Percentiles rank a stretch among this genome's conserved stretches.
Evolutionary conservation across 1,284 basidiomycete genomes (phyloP).

Genomic region (Ganoderma sp.): DNA sequence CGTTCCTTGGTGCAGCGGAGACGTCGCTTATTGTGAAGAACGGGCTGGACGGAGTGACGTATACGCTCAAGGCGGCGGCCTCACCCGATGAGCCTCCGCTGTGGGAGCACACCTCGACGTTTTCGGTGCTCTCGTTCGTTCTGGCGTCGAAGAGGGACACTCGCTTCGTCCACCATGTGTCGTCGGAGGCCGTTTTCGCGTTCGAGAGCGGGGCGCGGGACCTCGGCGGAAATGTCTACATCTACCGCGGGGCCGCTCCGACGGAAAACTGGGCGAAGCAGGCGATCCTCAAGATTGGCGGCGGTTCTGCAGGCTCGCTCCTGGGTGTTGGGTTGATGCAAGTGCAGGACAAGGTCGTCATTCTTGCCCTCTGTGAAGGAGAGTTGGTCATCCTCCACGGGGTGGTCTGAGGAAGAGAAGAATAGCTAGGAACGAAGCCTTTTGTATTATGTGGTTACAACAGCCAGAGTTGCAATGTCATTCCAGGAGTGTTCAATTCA

Average conservation of each 20-base stretch:
- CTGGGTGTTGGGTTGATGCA: constrained; percentile 74
- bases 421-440: not conserved
- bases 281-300: constrained; percentile 75
- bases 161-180: constrained; percentile 79
- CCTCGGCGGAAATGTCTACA: constrained; percentile 81
- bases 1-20: constrained; percentile 51
- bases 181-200: constrained; percentile 64
- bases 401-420: constrained; percentile 42
- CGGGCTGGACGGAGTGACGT: constrained; percentile 84
- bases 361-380: constrained; percentile 81
- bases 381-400: constrained; percentile 70
- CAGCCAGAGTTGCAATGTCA: no score
- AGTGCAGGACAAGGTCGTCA: constrained; percentile 43
- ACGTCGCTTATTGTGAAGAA: constrained; percentile 74
- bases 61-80: constrained; percentile 49
- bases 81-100: constrained; percentile 37
- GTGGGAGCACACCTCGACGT: constrained; percentile 84
- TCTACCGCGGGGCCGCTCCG: constrained; percentile 67
- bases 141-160: constrained; percentile 92
- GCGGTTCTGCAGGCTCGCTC: constrained; percentile 71
- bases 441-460: not conserved
- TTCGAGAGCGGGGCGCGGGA: constrained; percentile 77
- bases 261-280: constrained; percentile 73
- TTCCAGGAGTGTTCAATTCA: not conserved
- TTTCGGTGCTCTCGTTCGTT: constrained; percentile 91